Conservation (phyloP, 192 early-diverging fungal genomes). For the Rhizophlyctis rosea region DNA sequence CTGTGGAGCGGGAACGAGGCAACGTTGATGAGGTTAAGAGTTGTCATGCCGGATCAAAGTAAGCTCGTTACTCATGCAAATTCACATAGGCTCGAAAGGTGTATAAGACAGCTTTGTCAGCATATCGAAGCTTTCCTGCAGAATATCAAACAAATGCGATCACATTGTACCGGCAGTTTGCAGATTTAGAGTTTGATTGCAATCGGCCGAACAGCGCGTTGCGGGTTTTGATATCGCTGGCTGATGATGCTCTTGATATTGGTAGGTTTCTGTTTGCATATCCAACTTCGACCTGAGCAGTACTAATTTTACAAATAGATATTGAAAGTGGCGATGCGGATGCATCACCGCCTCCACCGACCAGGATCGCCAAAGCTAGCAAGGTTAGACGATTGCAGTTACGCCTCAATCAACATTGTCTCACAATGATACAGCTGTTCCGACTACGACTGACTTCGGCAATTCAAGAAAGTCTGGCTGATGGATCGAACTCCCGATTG, state of each 20-base stretch:
- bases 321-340: no score
- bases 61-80: neutral
- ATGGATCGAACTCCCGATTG: neutral
- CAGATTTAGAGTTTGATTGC: constrained; percentile 29
- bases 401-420: neutral
- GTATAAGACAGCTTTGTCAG: constrained; percentile 32
- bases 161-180: constrained; percentile 29
- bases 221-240: constrained; percentile 16
- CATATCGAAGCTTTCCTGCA: constrained; percentile 28
- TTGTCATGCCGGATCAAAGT: neutral
- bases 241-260: constrained; percentile 13
- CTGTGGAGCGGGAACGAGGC: constrained; percentile 24
- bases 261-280: no score
- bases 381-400: constrained; percentile 11
- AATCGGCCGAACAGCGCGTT: constrained; percentile 11
- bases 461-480: neutral
- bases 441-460: neutral
- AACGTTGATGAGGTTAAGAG: constrained; percentile 28
- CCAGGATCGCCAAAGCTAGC: constrained; percentile 16
- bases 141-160: constrained; percentile 24
- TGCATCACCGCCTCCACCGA: constrained; percentile 16
- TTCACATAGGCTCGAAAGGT: constrained; percentile 40
- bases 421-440: neutral
- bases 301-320: constrained; percentile 14
- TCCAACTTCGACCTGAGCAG: neutral